phyloP scores from a whole-genome alignment of 2,329 filamentous ascomycete genomes.

The Aspergillus costaricaensis region DNA sequence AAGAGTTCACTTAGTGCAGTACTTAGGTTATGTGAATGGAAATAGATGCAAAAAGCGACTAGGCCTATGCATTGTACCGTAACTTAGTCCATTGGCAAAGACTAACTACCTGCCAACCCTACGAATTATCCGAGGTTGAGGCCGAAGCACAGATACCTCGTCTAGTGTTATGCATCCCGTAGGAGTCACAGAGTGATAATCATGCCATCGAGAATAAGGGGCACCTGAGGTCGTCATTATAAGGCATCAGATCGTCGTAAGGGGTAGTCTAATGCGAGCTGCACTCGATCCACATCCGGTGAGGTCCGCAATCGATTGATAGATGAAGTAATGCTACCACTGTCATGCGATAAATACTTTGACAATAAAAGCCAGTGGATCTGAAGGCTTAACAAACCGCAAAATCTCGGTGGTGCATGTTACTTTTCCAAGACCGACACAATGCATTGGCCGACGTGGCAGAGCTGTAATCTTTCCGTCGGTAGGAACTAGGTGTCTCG shows the following conservation, averaged over 20 bases:
- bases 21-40: too few species aligned
- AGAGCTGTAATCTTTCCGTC: background rate
- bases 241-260: background rate
- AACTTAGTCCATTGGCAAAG: too few species aligned
- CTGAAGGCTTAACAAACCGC: background rate
- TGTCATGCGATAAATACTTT: background rate
- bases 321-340: background rate
- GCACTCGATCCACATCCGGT: too few species aligned
- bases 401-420: background rate
- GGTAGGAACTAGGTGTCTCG: background rate
- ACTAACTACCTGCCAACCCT: too few species aligned
- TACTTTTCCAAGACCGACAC: background rate
- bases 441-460: background rate
- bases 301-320: background rate
- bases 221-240: background rate
- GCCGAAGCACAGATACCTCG: background rate
- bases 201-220: background rate
- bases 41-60: too few species aligned
- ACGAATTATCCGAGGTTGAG: too few species aligned
- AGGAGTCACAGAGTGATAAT: background rate
- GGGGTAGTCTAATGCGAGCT: background rate
- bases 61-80: too few species aligned
- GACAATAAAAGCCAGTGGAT: background rate
- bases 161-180: too few species aligned
- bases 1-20: background rate